These are phyloP conservation scores for Biscogniauxia marginata DNA, from an alignment of 2,329 filamentous ascomycete species.

Conservation along the genomic window DNA sequence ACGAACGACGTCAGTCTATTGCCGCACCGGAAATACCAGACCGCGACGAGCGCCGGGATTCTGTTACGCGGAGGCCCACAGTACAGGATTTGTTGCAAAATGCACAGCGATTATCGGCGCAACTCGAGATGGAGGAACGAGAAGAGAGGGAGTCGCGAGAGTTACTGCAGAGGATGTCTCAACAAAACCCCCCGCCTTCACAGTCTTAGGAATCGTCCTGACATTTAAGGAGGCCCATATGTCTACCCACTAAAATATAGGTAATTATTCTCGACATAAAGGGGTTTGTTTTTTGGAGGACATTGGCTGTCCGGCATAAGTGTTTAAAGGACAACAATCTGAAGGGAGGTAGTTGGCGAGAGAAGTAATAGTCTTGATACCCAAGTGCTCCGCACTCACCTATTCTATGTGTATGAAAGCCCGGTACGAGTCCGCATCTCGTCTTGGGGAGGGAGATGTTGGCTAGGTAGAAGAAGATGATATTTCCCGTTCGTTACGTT, in stretches of 20 bases:
- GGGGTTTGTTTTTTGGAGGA: neutral
- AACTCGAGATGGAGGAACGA: conserved; percentile 17
- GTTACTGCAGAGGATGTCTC: neutral
- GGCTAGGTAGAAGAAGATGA: too few species aligned
- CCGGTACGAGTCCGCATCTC: too few species aligned
- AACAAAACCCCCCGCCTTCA: neutral
- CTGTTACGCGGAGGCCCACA: conserved; percentile 8
- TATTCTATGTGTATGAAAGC: neutral
- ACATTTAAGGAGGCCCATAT: neutral
- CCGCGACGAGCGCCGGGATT: neutral
- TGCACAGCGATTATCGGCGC: conserved; percentile 17
- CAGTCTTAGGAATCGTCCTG: neutral
- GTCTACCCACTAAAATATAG: too few species aligned
- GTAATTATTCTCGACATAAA: too few species aligned
- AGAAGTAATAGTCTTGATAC: too few species aligned
- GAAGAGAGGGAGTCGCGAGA: conserved; percentile 7
- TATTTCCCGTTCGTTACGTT: neutral
- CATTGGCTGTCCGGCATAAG: neutral
- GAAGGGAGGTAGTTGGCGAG: too few species aligned
- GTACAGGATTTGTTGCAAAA: conserved; percentile 17
- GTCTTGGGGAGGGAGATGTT: too few species aligned
- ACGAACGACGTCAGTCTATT: conserved; percentile 5
- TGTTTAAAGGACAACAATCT: too few species aligned
- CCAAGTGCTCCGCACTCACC: too few species aligned
- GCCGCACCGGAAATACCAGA: conserved; percentile 2